phyloP scores from a whole-genome alignment of 192 early-diverging fungal genomes.

The Obelidium mucronatum region DNA sequence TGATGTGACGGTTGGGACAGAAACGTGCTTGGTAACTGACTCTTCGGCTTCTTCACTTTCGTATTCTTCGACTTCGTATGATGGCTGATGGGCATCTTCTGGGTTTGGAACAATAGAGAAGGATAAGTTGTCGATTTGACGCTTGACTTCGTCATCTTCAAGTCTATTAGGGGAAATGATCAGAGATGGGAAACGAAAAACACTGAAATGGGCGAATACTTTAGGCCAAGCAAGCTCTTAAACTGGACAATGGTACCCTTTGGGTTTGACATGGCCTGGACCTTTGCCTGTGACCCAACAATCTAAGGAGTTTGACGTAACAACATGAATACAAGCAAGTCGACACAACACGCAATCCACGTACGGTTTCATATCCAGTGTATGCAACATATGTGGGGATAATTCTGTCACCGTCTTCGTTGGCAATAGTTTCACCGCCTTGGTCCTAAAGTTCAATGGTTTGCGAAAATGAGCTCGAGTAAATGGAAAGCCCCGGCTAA shows the following conservation, averaged over 20 bases:
- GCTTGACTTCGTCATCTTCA: conserved; percentile 51
- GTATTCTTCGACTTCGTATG: conserved; percentile 58
- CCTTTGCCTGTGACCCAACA: conserved; percentile 76
- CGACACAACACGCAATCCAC: no score
- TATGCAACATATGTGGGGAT: conserved; percentile 95
- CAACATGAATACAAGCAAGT: not conserved
- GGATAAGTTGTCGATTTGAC: conserved; percentile 35
- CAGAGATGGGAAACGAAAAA: conserved; percentile 5
- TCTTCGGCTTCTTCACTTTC: conserved; percentile 67
- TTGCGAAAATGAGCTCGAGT: not conserved
- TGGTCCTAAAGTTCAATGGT: conserved; percentile 59
- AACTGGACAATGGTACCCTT: conserved; percentile 92
- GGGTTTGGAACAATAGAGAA: conserved; percentile 50
- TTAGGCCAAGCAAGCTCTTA: conserved; percentile 83
- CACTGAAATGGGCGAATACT: conserved; percentile 43
- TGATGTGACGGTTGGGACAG: conserved; percentile 76
- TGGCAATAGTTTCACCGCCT: conserved; percentile 89
- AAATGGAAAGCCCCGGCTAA: no score
- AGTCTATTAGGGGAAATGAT: conserved; percentile 33
- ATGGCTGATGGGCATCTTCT: conserved; percentile 36
- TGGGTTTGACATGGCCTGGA: conserved; percentile 87
- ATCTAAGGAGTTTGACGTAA: conserved; percentile 35
- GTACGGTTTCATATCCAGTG: conserved; percentile 87
- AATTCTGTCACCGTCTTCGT: conserved; percentile 97
- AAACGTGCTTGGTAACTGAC: conserved; percentile 52